A percentile compares a stretch with the other conserved stretches of the same genome.
phyloP scores from a whole-genome alignment of 192 early-diverging fungal species.

The Dispira simplex region DNA sequence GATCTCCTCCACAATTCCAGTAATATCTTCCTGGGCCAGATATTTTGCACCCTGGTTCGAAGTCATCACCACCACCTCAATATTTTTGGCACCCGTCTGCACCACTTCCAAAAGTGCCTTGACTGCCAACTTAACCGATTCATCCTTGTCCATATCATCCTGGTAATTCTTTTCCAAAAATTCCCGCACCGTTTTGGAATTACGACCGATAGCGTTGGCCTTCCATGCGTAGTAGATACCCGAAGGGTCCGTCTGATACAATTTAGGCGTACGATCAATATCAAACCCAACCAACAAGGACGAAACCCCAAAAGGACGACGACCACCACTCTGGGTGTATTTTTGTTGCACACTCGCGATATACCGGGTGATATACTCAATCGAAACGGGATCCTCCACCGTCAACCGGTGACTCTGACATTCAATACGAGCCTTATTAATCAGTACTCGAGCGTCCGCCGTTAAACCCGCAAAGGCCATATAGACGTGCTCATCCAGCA shows the following conservation, averaged over 20 bases:
- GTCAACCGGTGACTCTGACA: constrained; percentile 95
- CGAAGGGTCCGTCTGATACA: constrained; percentile 98
- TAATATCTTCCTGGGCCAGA: constrained; percentile 58
- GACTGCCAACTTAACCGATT: constrained; percentile 80
- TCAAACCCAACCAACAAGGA: constrained; percentile 94
- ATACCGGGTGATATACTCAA: constrained; percentile 95
- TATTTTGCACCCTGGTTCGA: constrained; percentile 49
- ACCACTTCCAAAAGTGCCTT: constrained; percentile 92
- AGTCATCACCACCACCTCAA: constrained; percentile 91
- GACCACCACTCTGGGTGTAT: constrained; percentile 98
- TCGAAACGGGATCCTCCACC: constrained; percentile 91
- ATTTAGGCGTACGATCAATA: constrained; percentile 68
- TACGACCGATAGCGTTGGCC: constrained; percentile 93
- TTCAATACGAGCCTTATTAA: constrained; percentile 94
- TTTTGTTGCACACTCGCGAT: constrained; percentile 96
- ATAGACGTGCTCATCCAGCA: constrained; percentile 94
- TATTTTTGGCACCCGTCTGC: constrained; percentile 99
- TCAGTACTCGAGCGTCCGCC: constrained; percentile 90
- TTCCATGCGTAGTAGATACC: constrained; percentile 99
- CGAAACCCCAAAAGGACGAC: constrained; percentile 96
- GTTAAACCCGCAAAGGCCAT: constrained; percentile 89
- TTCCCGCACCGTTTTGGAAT: constrained; percentile 93
- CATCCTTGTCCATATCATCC: constrained; percentile 62
- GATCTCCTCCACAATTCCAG: constrained; percentile 52
- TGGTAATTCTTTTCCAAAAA: constrained; percentile 97